A percentile compares a stretch with the other conserved stretches of the same genome.
These are phyloP conservation scores for Paraglomus brasilianum DNA, from an alignment of 192 early-diverging fungal species.

Conservation along the genomic window DNA sequence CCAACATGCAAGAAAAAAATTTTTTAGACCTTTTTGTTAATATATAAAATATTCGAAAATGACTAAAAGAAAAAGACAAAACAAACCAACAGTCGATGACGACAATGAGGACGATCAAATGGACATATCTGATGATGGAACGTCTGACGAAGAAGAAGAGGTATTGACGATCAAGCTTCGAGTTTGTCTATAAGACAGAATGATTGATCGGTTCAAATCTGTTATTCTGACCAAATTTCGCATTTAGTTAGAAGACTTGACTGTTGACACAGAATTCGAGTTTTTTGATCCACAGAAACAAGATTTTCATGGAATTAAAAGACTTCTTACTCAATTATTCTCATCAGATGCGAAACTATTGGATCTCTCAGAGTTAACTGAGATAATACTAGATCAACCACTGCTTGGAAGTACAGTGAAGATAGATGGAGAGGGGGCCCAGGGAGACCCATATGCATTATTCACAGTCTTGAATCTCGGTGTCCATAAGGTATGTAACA, in stretches of 20 bases:
- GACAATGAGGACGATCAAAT: no score
- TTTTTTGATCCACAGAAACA: conserved; percentile 87
- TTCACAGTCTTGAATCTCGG: conserved; percentile 75
- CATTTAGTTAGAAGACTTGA: neutral
- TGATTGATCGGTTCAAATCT: no score
- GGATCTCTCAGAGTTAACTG: conserved; percentile 71
- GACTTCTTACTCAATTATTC: conserved; percentile 77
- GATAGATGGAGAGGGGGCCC: conserved; percentile 60
- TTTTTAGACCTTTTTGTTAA: no score
- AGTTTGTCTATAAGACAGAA: no score
- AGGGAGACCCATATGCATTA: conserved; percentile 85
- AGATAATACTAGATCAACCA: conserved; percentile 74
- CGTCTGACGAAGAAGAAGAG: no score
- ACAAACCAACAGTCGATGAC: no score
- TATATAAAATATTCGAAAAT: no score
- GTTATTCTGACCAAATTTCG: no score
- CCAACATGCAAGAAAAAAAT: no score
- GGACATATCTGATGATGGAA: no score
- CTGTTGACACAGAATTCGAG: conserved; percentile 86
- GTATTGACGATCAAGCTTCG: no score
- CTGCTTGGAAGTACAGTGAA: conserved; percentile 88
- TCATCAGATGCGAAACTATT: conserved; percentile 78
- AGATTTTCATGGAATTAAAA: conserved; percentile 92
- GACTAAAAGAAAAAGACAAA: no score
- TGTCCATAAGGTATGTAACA: conserved; percentile 49